Evolutionary conservation across 2,329 filamentous ascomycete species (phyloP), one percentile per base, ranked within the genome.

Genomic region (Fusarium sarcochroum): DNA sequence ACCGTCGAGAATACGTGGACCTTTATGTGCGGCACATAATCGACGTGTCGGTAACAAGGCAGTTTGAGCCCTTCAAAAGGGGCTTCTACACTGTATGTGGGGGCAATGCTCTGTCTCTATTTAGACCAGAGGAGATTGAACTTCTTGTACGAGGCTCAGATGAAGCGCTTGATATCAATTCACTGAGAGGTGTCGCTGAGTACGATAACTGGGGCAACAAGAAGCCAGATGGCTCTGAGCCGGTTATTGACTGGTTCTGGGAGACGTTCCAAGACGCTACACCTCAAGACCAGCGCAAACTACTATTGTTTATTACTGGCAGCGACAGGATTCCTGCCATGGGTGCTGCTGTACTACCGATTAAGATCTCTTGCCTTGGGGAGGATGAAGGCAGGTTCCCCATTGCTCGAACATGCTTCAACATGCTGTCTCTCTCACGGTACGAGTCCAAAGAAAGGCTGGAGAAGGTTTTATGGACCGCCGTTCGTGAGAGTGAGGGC

Each of bases 31-130:
- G 90, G 38, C 92, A 95, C 76, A 78, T 95, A 11, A 87, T 98
- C 13, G 93, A 97, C 73, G 89, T 86, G 8, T 87, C 92, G 1
- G 91, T 97, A 2, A 83, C 87, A 38, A 87, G 93, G 40, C 94
- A 97, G 75, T 98, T 97, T 69, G 93, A 97, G 76, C 94, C 94
- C 1, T 98, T 98, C 84, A 96, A 96, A 76, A 89, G 94, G 55
- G 94, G 94, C 1, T 98, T 98, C 79, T 98, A 93, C 77, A 97
- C 92, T 0, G 93, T 97, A 27, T 97, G 93, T 76, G 92, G 91
- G 35, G 93, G 94, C 35, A 97, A 96, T 76, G 94, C 94, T 1
- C 84, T 97, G 35, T 93, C 91, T 1, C 86, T 98, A 3, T 97
- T 97, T 78, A 88, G 93, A 17, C 91, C 94, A 0, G 94, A 97